These are phyloP conservation scores for Sapria himalayana DNA, from an alignment of 345 rosid species.

Conservation along the genomic window DNA sequence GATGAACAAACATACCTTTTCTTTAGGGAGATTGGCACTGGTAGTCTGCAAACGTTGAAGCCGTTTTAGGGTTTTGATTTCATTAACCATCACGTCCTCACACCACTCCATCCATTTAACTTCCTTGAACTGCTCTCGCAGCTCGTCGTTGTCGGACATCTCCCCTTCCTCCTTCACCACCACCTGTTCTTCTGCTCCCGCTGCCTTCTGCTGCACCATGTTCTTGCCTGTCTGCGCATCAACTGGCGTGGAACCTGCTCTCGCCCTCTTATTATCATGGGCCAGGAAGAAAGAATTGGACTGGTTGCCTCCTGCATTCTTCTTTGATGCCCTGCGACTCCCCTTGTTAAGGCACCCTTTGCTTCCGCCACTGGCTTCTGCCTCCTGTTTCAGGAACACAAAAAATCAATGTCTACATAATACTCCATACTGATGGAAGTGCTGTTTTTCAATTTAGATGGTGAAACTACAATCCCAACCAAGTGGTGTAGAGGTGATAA, in stretches of 20 bases:
- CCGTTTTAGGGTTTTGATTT: conserved; percentile 64
- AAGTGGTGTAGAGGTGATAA: no score
- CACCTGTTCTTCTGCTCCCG: conserved; percentile 44
- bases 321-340: conserved; percentile 53
- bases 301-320: no score
- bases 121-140: conserved; percentile 92
- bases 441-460: no score
- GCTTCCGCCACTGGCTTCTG: conserved; percentile 64
- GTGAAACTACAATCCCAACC: no score
- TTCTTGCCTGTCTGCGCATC: conserved; percentile 20
- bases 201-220: conserved; percentile 40
- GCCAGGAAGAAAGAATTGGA: no score
- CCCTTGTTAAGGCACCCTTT: no score
- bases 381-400: no score
- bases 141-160: conserved; percentile 92
- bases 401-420: no score
- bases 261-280: conserved; percentile 36
- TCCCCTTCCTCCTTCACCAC: conserved; percentile 95
- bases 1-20: conserved; percentile 41
- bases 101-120: conserved; percentile 99
- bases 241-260: conserved; percentile 22
- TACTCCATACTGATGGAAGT: no score
- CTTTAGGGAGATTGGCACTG: conserved; percentile 95
- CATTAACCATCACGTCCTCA: conserved; percentile 71
- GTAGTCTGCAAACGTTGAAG: conserved; percentile 75